phyloP scores from a whole-genome alignment of 2,329 filamentous ascomycete genomes.

The Diaporthe sp. region DNA sequence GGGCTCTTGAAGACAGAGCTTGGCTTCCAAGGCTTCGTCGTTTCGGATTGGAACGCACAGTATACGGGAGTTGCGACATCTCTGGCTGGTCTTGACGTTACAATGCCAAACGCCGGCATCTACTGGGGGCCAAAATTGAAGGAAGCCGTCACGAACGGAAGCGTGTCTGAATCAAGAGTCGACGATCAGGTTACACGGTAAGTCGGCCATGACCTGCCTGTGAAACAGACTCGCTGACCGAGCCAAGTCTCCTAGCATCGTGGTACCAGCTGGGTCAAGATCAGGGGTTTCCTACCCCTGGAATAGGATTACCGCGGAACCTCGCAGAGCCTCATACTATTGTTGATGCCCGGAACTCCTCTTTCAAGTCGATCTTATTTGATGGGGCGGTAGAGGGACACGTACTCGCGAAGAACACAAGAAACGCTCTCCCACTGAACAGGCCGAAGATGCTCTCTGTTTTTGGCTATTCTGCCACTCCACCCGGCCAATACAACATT shows the following conservation, averaged over 20 bases:
- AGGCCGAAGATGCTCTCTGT: conserved; percentile 66
- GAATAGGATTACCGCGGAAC: conserved; percentile 65
- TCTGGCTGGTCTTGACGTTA: conserved; percentile 78
- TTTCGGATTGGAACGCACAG: conserved; percentile 78
- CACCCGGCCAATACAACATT: conserved; percentile 59
- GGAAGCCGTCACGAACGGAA: conserved; percentile 72
- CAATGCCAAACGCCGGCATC: conserved; percentile 68
- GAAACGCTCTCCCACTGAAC: conserved; percentile 67
- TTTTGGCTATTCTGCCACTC: conserved; percentile 72
- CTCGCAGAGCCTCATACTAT: conserved; percentile 64
- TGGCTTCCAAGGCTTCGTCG: conserved; percentile 75
- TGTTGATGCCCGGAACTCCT: conserved; percentile 68
- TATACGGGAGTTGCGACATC: conserved; percentile 74
- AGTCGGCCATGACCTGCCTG: neutral
- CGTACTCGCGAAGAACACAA: conserved; percentile 74
- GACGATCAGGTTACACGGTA: conserved; percentile 65
- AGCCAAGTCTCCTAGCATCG: conserved; percentile 59
- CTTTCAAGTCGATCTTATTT: conserved; percentile 58
- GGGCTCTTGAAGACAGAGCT: conserved; percentile 75
- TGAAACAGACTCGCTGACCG: neutral
- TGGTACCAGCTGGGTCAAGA: conserved; percentile 72
- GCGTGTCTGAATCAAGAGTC: conserved; percentile 67
- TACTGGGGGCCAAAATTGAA: conserved; percentile 69
- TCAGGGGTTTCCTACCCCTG: conserved; percentile 59
- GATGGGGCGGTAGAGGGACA: conserved; percentile 74